Conservation (phyloP, 75 land plant genomes). For the Isoetes taiwanensis region DNA sequence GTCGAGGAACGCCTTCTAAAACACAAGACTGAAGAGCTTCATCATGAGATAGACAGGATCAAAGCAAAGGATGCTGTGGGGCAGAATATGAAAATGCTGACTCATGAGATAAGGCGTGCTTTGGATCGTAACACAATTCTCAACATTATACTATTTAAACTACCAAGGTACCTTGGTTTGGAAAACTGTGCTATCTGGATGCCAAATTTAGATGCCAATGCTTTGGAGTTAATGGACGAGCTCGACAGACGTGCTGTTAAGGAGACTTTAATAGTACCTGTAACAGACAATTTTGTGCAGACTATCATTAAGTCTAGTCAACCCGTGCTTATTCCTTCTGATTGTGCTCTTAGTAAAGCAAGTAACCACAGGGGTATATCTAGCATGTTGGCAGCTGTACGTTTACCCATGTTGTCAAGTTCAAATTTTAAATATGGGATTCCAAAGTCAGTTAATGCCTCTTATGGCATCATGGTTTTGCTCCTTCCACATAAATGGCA, state of each 20-base stretch:
- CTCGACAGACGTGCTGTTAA: constrained; percentile 29
- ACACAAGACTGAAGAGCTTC: constrained; percentile 63
- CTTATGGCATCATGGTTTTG: constrained; percentile 41
- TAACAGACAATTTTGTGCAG: constrained; percentile 33
- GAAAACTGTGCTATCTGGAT: constrained; percentile 81
- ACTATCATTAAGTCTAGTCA: constrained; percentile 26
- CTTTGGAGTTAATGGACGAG: constrained; percentile 53
- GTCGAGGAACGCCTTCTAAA: constrained; percentile 41
- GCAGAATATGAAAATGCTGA: constrained; percentile 67
- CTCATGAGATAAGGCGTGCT: constrained; percentile 68
- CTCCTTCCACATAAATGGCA: too few relatives aligned
- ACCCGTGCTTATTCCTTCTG: constrained; percentile 28
- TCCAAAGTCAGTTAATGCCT: constrained; percentile 42
- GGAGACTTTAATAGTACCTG: constrained; percentile 31
- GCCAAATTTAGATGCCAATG: constrained; percentile 42
- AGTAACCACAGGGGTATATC: constrained; percentile 27
- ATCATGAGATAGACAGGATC: constrained; percentile 58
- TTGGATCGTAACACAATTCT: constrained; percentile 73
- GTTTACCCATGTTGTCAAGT: constrained; percentile 60
- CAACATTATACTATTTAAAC: constrained; percentile 59
- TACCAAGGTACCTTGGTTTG: constrained; percentile 46
- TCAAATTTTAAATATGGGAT: constrained; percentile 68
- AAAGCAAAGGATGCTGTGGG: constrained; percentile 54
- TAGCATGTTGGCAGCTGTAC: constrained; percentile 58
- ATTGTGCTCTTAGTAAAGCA: constrained; percentile 30